Base-by-base conservation (phyloP, 2,329 filamentous ascomycete genomes). In the Pyrenophora teres region DNA sequence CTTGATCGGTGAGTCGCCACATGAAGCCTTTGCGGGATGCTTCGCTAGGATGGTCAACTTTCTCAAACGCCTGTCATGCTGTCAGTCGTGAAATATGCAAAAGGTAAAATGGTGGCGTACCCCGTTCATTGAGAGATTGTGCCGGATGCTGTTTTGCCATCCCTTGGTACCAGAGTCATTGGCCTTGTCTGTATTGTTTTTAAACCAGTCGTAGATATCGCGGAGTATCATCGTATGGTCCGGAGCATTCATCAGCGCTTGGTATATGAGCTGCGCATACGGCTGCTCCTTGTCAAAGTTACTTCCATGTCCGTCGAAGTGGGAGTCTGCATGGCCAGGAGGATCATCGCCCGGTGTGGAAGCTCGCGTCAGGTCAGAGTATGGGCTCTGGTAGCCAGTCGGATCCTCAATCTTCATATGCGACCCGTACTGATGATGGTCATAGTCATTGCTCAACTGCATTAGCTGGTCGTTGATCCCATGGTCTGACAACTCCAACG, bases 131-230 rank as follows among this genome's bases (percentile, higher is more conserved):
- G 91, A 96, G 6, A 97, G 78, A 63, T 97, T 97, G 73, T 97
- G 93, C 2, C 93, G 85, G 59, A 97, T 95, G 70, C 90, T 96
- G 74, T 97, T 97, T 75, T 93, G 89, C 93, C 93, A 97, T 8
- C 92, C 93, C 38, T 73, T 77, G 4, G 73, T 76, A 44, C 73
- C 70, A 6, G 79, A 80, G 39, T 81, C 81, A 45, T 80, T 84
- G 4, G 84, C 85, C 73, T 94, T 96, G 60, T 84, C 82, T 2
- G 92, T 96, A 67, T 96, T 87, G 23, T 87, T 81, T 36, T 83
- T 80, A 66, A 97, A 96, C 92, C 93, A 97, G 50, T 87, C 81
- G 74, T 97, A 97, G 50, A 97, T 89, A 46, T 95, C 87, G 62
- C 92, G 87, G 10, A 97, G 80, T 2, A 88, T 84, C 84, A 97